phyloP scores from a whole-genome alignment of 1,284 basidiomycete species.

The Cryptococcus amylolentus region DNA sequence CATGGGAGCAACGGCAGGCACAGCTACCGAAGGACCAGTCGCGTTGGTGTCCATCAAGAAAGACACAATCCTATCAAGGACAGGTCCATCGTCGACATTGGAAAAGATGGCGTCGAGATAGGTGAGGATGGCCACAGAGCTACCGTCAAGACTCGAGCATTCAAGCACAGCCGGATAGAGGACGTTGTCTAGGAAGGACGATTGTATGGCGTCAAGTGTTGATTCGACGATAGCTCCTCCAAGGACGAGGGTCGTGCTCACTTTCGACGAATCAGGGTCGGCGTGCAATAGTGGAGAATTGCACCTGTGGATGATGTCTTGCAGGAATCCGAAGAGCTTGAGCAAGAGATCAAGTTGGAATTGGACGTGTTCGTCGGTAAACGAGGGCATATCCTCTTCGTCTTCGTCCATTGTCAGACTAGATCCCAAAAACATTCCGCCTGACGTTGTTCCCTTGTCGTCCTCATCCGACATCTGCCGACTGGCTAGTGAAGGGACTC shows the following conservation, averaged over 20 bases:
- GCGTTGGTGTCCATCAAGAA: slow-evolving; percentile 31
- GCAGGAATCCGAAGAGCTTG: slow-evolving; percentile 84
- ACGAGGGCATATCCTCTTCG: slow-evolving; percentile 47
- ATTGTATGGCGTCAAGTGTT: slow-evolving; percentile 74
- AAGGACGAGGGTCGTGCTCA: slow-evolving; percentile 49
- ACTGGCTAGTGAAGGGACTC: slow-evolving; percentile 54
- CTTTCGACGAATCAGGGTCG: slow-evolving; percentile 13
- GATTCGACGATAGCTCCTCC: slow-evolving; percentile 74
- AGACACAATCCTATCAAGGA: slow-evolving; percentile 29
- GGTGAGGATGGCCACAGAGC: slow-evolving; percentile 92
- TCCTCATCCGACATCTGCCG: slow-evolving; percentile 54
- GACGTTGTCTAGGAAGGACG: slow-evolving; percentile 88
- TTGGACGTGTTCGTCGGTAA: slow-evolving; percentile 71
- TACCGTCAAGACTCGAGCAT: slow-evolving; percentile 87
- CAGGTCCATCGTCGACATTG: slow-evolving; percentile 63
- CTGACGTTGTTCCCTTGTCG: slow-evolving; percentile 61
- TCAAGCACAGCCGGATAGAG: slow-evolving; percentile 90
- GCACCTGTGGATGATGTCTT: slow-evolving; percentile 63
- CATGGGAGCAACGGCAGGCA: not conserved
- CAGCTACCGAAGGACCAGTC: not conserved
- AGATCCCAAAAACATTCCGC: slow-evolving; percentile 46
- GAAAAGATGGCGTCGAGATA: slow-evolving; percentile 87
- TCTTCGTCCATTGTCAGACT: slow-evolving; percentile 33
- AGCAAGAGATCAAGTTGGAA: slow-evolving; percentile 80
- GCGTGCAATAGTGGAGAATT: slow-evolving; percentile 21